These are phyloP conservation scores for Stenogyne calaminthoides DNA, from an alignment of 305 asterid species.

Conservation along the genomic window DNA sequence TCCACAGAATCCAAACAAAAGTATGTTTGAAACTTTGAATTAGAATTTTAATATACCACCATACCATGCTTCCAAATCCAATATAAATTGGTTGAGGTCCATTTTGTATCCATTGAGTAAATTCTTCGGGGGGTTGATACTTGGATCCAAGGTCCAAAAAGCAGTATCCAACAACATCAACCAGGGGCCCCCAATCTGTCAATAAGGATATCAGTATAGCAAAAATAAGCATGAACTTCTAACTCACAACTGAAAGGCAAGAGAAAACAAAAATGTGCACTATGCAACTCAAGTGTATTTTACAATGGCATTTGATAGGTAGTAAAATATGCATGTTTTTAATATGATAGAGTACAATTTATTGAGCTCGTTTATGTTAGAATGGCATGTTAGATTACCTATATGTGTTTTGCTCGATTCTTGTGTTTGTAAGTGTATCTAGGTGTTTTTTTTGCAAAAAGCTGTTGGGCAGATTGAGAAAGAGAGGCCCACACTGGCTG, in stretches of 20 bases:
- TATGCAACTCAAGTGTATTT: background rate
- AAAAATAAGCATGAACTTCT: background rate
- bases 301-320: too few species aligned
- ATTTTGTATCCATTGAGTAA: constrained; percentile 71
- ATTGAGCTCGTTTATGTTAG: too few species aligned
- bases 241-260: background rate
- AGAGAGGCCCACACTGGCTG: too few species aligned
- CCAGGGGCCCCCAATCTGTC: constrained; percentile 95
- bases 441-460: too few species aligned
- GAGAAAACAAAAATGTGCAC: background rate
- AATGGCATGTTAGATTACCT: too few species aligned
- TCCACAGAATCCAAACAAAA: constrained; percentile 11
- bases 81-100: constrained; percentile 82
- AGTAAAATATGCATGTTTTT: too few species aligned
- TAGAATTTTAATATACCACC: constrained; percentile 15
- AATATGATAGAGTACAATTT: too few species aligned
- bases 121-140: constrained; percentile 74
- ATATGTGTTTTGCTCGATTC: too few species aligned
- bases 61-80: constrained; percentile 99
- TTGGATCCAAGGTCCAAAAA: constrained; percentile 74
- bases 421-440: too few species aligned
- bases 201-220: constrained; percentile 24
- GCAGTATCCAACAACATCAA: constrained; percentile 96
- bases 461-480: too few species aligned
- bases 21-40: background rate